Evolutionary conservation across 1,284 basidiomycete genomes (phyloP).

Genomic region (Calocybe gambosa): DNA sequence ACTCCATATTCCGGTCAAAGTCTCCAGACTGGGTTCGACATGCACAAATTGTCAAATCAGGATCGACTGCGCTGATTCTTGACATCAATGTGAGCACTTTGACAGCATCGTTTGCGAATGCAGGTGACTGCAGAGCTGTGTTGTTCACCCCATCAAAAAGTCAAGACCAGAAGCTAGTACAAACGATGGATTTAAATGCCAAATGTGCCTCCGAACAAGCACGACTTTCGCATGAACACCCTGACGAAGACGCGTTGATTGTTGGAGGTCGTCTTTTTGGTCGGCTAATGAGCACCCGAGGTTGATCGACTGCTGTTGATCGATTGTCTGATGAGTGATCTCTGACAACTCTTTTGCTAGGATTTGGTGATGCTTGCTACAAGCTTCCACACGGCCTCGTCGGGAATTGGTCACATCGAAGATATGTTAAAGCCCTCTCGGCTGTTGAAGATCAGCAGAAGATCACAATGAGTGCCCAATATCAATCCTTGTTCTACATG

Average conservation of each 20-base stretch:
- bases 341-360: conserved; percentile 12
- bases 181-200: conserved; percentile 27
- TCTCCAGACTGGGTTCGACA: conserved; percentile 23
- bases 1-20: conserved; percentile 23
- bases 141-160: conserved; percentile 16
- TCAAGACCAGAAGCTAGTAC: conserved; percentile 8
- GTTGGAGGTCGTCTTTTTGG: conserved; percentile 29
- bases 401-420: conserved; percentile 23
- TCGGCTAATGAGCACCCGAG: conserved; percentile 30
- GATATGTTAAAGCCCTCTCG: conserved; percentile 27
- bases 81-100: conserved; percentile 22
- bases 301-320: conserved; percentile 13
- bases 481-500: conserved; percentile 26
- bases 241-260: conserved; percentile 25
- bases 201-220: conserved; percentile 24
- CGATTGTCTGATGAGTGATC: background rate
- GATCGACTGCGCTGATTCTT: conserved; percentile 27
- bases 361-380: conserved; percentile 31
- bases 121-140: conserved; percentile 29
- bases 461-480: conserved; percentile 28
- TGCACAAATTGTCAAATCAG: conserved; percentile 28
- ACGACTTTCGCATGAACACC: conserved; percentile 25
- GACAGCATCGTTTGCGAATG: conserved; percentile 24
- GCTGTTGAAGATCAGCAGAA: conserved; percentile 24
- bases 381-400: conserved; percentile 25